Evolutionary conservation across 73 alveolate species (phyloP), one percentile per base, ranked within the genome.

Genomic region (Paramecium tetraurelia): DNA sequence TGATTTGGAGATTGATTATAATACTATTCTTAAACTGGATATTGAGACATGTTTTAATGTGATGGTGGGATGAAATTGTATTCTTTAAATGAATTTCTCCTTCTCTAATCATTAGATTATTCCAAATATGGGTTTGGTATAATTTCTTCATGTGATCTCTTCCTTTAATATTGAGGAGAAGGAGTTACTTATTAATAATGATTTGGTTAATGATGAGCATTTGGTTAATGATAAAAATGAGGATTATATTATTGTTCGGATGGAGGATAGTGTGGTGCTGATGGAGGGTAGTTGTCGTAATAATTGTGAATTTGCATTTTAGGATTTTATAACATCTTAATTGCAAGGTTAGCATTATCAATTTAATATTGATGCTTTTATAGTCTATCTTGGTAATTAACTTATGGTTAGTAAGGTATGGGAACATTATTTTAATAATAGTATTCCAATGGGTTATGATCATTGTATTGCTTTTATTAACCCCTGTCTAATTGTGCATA

Each of bases 401-500:
- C 57, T 22, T 75, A 11, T 12, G 87, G 87, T 38, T 75, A 38
- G n/a, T 33, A 75, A 22, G 87, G 87, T 3, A 75, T 75, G 1
- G 87, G 87, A 29, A 75, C 35, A 29, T 75, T 29, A 35, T 41
- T 75, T 75, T 75, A 24, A 38, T 75, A 75, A 75, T 75, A 75
- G 38, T 75, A 75, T 16, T 35, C 87, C 6, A 75, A 41, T 0
- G 87, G 87, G 12, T 75, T 75, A 41, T 75, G 87, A 12, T 41
- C 38, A 29, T 75, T 29, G 20, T 29, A 38, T 16, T 35, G 3
- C 18, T 35, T 2, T 35, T 40, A 0, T 40, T 29, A 24, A 29
- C 87, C 87, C 35, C 59, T 75, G 36, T 75, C 38, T 35, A 75
- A 20, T 75, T 38, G 14, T n/a, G 87, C 87, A 75, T 75, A 75